These are phyloP conservation scores for Capsicum chinense DNA, from an alignment of 257 asterid genomes.

Conservation along the genomic window DNA sequence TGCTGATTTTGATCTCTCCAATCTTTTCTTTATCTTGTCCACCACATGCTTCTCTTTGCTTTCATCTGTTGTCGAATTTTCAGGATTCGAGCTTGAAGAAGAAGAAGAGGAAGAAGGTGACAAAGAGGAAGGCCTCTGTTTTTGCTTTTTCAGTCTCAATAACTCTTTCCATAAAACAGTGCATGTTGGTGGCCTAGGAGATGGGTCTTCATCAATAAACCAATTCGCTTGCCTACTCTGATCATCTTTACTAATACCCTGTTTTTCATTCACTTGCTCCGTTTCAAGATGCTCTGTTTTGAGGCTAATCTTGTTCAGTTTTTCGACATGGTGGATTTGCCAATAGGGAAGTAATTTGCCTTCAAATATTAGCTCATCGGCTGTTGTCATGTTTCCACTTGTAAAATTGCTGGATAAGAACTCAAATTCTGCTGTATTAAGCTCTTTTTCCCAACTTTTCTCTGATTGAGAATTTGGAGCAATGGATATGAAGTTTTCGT, in stretches of 20 bases:
- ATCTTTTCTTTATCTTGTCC: constrained; percentile 59
- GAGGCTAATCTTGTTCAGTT: constrained; percentile 51
- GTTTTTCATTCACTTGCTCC: neutral
- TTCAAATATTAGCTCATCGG: constrained; percentile 72
- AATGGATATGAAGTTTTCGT: constrained; percentile 68
- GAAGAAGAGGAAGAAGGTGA: constrained; percentile 58
- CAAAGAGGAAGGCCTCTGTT: constrained; percentile 52
- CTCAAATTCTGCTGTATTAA: constrained; percentile 61
- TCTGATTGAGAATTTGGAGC: constrained; percentile 53
- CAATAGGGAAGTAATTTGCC: constrained; percentile 81
- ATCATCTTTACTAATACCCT: constrained; percentile 43
- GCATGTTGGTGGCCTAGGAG: constrained; percentile 93
- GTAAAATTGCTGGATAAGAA: constrained; percentile 55
- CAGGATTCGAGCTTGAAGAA: constrained; percentile 44
- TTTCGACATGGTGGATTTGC: constrained; percentile 60
- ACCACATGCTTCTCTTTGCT: constrained; percentile 46
- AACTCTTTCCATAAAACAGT: constrained; percentile 87
- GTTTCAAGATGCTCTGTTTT: constrained; percentile 43
- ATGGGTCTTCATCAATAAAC: constrained; percentile 89
- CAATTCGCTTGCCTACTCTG: constrained; percentile 45
- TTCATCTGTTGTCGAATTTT: constrained; percentile 34
- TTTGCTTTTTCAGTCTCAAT: constrained; percentile 67
- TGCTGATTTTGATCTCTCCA: constrained; percentile 68
- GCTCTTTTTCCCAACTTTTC: constrained; percentile 30
- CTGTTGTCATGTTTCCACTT: constrained; percentile 55